Conservation (phyloP, 2,329 filamentous ascomycete genomes). For the Ophiognomonia clavigignenti-juglandacearum region DNA sequence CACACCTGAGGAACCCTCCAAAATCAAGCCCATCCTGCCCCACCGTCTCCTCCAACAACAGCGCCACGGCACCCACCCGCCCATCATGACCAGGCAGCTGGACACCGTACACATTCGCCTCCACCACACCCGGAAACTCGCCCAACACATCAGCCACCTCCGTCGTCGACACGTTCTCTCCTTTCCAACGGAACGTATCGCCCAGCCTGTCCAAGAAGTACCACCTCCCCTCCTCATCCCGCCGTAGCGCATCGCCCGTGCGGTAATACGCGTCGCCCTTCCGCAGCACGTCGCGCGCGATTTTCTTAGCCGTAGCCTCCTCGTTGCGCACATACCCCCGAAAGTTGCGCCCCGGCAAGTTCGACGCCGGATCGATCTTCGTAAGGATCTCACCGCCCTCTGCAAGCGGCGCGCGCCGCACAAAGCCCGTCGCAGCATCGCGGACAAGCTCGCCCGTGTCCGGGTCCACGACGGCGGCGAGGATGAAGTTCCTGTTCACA, state of each 20-base stretch:
- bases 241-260: conserved; percentile 61
- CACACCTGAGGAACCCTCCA: conserved; percentile 48
- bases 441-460: conserved; percentile 63
- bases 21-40: conserved; percentile 51
- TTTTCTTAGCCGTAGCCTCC: conserved; percentile 63
- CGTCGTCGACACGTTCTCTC: conserved; percentile 62
- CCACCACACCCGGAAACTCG: conserved; percentile 50
- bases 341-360: conserved; percentile 47
- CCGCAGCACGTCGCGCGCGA: conserved; percentile 57
- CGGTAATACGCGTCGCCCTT: conserved; percentile 67
- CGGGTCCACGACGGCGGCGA: conserved; percentile 65
- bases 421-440: conserved; percentile 65
- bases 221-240: conserved; percentile 59
- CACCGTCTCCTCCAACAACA: conserved; percentile 51
- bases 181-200: conserved; percentile 73
- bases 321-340: conserved; percentile 67
- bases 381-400: conserved; percentile 73
- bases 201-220: conserved; percentile 66
- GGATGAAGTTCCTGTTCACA: conserved; percentile 46
- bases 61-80: conserved; percentile 59
- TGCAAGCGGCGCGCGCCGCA: conserved; percentile 55
- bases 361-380: conserved; percentile 36
- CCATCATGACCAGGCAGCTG: conserved; percentile 62
- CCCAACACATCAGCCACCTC: conserved; percentile 64
- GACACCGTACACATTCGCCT: conserved; percentile 69